These are phyloP conservation scores for Saitozyma sp. DNA, from an alignment of 768 basidiomycete species.

Conservation along the genomic window DNA sequence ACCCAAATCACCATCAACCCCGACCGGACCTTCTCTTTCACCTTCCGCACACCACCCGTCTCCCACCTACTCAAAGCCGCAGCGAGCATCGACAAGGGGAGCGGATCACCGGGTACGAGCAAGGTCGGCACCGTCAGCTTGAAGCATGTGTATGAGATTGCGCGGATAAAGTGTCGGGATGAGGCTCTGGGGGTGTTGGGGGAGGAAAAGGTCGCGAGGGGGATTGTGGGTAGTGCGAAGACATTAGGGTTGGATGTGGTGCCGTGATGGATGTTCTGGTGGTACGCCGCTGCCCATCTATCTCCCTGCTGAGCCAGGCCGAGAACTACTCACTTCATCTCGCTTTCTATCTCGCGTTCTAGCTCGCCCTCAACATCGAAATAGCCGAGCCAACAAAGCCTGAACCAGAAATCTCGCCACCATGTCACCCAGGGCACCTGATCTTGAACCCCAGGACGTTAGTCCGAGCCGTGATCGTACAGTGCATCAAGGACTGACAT, in stretches of 20 bases:
- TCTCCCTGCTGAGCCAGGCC: too few species aligned
- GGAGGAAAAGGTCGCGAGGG: constrained; percentile 82
- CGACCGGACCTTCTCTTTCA: constrained; percentile 91
- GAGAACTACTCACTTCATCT: too few species aligned
- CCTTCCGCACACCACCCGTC: constrained; percentile 79
- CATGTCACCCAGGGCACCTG: too few species aligned
- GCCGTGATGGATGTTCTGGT: constrained; percentile 56
- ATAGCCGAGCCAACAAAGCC: too few species aligned
- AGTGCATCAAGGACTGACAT: too few species aligned
- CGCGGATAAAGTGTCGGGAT: constrained; percentile 91
- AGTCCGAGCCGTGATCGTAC: too few species aligned
- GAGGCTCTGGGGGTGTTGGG: constrained; percentile 82
- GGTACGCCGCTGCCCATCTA: too few species aligned
- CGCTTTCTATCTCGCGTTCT: too few species aligned
- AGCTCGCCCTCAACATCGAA: too few species aligned
- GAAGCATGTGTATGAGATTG: constrained; percentile 98
- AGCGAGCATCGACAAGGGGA: constrained; percentile 85
- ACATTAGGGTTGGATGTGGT: constrained; percentile 88
- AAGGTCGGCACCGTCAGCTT: constrained; percentile 62
- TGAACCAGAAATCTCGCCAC: too few species aligned
- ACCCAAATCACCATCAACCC: constrained; percentile 92
- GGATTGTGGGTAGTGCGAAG: constrained; percentile 82
- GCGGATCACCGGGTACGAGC: constrained; percentile 58
- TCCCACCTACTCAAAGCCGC: constrained; percentile 88
- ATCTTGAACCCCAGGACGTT: too few species aligned